Conservation (phyloP, 345 rosid genomes). For the Eucalyptus urophylla region DNA sequence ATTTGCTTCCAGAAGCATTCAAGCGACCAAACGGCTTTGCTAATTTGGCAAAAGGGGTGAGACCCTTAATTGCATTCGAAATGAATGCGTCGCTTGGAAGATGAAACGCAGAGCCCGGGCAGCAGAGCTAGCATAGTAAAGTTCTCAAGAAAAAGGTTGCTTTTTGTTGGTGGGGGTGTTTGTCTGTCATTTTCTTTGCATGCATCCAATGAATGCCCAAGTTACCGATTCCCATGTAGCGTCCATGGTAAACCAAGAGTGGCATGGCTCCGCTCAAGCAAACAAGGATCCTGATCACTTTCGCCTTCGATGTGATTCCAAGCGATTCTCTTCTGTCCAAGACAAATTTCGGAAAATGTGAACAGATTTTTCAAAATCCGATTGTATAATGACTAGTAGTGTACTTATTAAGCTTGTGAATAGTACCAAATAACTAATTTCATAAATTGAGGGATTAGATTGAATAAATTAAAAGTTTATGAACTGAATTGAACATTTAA, state of each 20-base stretch:
- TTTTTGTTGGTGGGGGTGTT: neutral
- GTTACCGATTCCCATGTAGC: conserved; percentile 31
- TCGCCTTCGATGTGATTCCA: conserved; percentile 22
- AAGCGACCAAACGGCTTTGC: neutral
- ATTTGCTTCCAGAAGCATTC: neutral
- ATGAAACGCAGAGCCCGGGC: conserved; percentile 72
- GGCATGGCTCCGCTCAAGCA: conserved; percentile 80
- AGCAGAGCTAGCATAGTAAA: conserved; percentile 34
- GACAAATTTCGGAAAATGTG: neutral
- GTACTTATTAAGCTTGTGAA: neutral
- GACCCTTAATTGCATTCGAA: neutral
- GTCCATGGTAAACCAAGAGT: conserved; percentile 79
- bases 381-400: neutral
- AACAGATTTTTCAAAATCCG: neutral
- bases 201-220: conserved; percentile 70
- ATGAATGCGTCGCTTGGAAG: conserved; percentile 31
- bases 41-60: neutral
- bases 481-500: neutral
- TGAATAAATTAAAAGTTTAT: accelerated
- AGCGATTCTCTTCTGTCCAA: neutral
- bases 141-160: conserved; percentile 46
- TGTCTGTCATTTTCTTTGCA: conserved; percentile 20
- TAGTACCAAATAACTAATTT: neutral
- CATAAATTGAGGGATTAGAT: neutral
- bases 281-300: conserved; percentile 48